phyloP scores from a whole-genome alignment of 257 asterid genomes.

The Datura wrightii region DNA sequence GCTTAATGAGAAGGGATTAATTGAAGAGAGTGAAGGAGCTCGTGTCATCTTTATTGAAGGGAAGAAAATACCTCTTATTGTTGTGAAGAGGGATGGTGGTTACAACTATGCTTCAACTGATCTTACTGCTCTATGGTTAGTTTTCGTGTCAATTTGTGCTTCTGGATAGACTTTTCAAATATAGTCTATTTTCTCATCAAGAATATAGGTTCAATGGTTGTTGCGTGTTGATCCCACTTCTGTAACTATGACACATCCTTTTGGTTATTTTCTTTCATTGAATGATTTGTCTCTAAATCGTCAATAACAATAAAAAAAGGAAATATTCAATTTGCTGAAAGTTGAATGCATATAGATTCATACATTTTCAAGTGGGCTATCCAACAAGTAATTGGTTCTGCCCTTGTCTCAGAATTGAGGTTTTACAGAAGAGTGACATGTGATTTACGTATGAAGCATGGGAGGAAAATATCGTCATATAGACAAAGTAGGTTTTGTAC shows the following conservation, averaged over 20 bases:
- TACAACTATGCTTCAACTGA: conserved; percentile 96
- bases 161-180: conserved; percentile 14
- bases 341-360: background rate
- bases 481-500: background rate
- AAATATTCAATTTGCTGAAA: conserved; percentile 19
- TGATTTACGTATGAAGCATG: background rate
- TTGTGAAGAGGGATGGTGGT: conserved; percentile 95
- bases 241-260: background rate
- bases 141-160: conserved; percentile 27
- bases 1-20: conserved; percentile 64
- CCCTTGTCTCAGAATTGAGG: conserved; percentile 13
- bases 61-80: conserved; percentile 78
- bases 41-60: conserved; percentile 92
- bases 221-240: background rate
- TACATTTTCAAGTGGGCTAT: background rate
- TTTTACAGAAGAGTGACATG: background rate
- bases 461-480: background rate
- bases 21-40: conserved; percentile 94
- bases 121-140: conserved; percentile 89
- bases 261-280: background rate
- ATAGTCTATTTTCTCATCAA: conserved; percentile 18
- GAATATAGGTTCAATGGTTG: background rate
- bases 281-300: background rate
- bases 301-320: background rate
- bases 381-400: background rate